Percentiles rank a stretch among this genome's conserved stretches.
phyloP scores from a whole-genome alignment of 148 eudicot species.

The Tetragonia tetragonoides region DNA sequence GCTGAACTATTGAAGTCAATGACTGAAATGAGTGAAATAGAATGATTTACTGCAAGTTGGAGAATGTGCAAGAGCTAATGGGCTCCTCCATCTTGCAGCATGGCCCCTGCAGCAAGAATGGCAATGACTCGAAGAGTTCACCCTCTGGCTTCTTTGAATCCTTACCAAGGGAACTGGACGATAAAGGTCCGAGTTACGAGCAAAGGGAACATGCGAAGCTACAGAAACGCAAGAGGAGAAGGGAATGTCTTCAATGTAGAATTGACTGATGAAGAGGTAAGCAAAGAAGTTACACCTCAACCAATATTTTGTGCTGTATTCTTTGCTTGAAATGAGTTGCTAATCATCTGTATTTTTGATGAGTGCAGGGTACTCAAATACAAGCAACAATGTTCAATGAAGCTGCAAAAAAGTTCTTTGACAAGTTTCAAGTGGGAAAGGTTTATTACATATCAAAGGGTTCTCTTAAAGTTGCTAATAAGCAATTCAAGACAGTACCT shows the following conservation, averaged over 20 bases:
- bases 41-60: not conserved
- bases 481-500: slow-evolving; percentile 79
- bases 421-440: slow-evolving; percentile 77
- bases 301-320: not conserved
- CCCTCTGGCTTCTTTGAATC: slow-evolving; percentile 87
- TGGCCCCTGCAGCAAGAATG: slow-evolving; percentile 89
- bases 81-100: slow-evolving; percentile 39
- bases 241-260: slow-evolving; percentile 97
- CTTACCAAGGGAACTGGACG: slow-evolving; percentile 97
- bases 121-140: slow-evolving; percentile 81
- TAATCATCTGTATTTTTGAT: slow-evolving; percentile 5
- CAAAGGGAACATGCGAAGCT: slow-evolving; percentile 73
- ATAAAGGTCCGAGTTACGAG: slow-evolving; percentile 87
- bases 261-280: slow-evolving; percentile 95
- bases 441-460: slow-evolving; percentile 95
- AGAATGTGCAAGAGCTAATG: not conserved
- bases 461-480: slow-evolving; percentile 78
- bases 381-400: slow-evolving; percentile 99
- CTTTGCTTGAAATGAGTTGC: not conserved
- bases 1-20: no score
- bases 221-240: slow-evolving; percentile 83
- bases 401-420: slow-evolving; percentile 88
- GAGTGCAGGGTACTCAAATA: slow-evolving; percentile 88
- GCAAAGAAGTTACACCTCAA: slow-evolving; percentile 8
- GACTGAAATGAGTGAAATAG: no score